Evolutionary conservation across 352 stramenopile species (phyloP).

Genomic region (Phytophthora pinifolia): DNA sequence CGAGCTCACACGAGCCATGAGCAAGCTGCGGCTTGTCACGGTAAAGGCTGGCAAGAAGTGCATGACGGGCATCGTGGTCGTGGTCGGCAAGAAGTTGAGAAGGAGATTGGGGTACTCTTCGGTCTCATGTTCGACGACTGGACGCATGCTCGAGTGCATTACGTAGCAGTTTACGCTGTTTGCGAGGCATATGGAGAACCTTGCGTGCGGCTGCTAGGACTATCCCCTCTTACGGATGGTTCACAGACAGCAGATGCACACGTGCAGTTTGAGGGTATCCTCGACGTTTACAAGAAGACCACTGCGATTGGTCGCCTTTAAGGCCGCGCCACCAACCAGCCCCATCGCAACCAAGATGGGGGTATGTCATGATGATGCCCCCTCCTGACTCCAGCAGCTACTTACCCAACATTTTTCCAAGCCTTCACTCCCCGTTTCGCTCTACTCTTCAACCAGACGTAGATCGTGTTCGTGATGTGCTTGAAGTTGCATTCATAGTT

Average conservation of each 20-base stretch:
- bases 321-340: too few species aligned
- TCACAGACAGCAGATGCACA: conserved; percentile 13
- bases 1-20: neutral
- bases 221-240: conserved; percentile 9
- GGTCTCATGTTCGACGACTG: conserved; percentile 21
- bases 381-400: too few species aligned
- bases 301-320: conserved; percentile 1
- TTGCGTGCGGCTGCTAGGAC: conserved; percentile 1
- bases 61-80: conserved; percentile 11
- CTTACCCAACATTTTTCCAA: too few species aligned
- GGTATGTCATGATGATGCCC: too few species aligned
- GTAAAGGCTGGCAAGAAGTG: conserved; percentile 13
- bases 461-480: too few species aligned
- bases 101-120: conserved; percentile 10
- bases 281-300: conserved; percentile 21
- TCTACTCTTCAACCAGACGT: too few species aligned
- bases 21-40: conserved; percentile 11
- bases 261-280: conserved; percentile 1
- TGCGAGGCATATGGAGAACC: conserved; percentile 8
- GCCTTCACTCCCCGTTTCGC: too few species aligned
- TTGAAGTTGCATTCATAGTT: too few species aligned
- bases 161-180: conserved; percentile 14
- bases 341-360: too few species aligned
- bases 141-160: conserved; percentile 6
- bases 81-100: conserved; percentile 1